Base-by-base conservation (phyloP, 495 filamentous ascomycete species). In the Penicillium mononematosum region DNA sequence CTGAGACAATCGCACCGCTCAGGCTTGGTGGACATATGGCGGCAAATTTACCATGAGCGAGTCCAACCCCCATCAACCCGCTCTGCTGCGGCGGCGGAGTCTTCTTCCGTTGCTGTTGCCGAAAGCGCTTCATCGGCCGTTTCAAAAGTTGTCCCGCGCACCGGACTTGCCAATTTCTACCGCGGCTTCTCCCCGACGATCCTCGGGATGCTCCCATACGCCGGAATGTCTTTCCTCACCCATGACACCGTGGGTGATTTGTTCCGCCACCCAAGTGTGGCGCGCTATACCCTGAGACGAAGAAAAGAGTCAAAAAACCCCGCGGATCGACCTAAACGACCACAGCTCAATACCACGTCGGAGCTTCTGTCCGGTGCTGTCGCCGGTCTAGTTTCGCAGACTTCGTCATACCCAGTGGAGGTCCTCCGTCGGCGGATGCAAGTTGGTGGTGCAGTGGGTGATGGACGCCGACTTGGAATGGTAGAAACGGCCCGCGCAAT, bases 211-310 rank as follows among this genome's bases (percentile, higher is more conserved):
- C 69, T 98, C 14, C 94, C 94, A 3, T 98, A 98, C 63, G 94
- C 95, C 14, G 94, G 94, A 48, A 85, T 95, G 65, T 97, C 92
- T n/a, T 98, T 98, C 78, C 83, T 98, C 32, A 95, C 91, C 0
- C 94, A 98, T 70, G 94, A 98, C 67, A 88, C 88, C 4, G 81
- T 83, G 1, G 86, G 90, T 24, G 94, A 98, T 70, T 67, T 89
- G 34, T 81, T 98, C 42, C 89, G 94, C 1, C 74, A 76, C 34
- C 85, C 86, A 0, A 46, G 63, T 1, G 52, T 96, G 1, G 82
- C 88, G 0, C 67, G 76, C 49, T 89, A 90, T 71, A 95, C 92
- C 14, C 38, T 53, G 0, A 31, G 27, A n/a, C 16, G 16, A 90
- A 78, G 0, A 72, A 81, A 80, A 0, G 63, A 66, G 16, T 77